phyloP scores from a whole-genome alignment of 2,329 filamentous ascomycete species.

The Fusarium fujikuroi region DNA sequence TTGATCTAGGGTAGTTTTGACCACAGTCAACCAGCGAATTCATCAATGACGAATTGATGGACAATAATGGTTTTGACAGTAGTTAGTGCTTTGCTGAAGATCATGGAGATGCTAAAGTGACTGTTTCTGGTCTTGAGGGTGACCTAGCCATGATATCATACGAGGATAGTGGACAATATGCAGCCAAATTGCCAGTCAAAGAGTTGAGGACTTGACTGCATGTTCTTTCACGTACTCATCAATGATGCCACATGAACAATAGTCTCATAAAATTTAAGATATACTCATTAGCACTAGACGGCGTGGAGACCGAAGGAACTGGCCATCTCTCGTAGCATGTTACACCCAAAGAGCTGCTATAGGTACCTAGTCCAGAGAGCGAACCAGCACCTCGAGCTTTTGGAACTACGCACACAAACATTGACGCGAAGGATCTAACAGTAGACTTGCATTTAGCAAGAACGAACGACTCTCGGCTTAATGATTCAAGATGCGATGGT shows the following conservation, averaged over 20 bases:
- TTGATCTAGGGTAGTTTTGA: constrained; percentile 5
- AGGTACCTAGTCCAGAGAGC: rapidly evolving
- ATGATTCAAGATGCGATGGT: neutral
- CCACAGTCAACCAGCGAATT: neutral
- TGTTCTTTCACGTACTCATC: rapidly evolving
- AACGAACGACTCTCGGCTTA: neutral
- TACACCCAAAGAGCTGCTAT: too few species aligned
- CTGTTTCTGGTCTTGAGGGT: rapidly evolving
- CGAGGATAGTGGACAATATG: too few species aligned
- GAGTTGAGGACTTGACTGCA: rapidly evolving
- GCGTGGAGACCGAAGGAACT: rapidly evolving
- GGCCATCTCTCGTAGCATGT: neutral
- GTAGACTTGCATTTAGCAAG: neutral
- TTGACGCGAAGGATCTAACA: neutral
- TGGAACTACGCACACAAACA: neutral
- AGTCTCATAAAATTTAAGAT: too few species aligned
- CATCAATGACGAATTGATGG: neutral
- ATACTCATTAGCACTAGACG: rapidly evolving
- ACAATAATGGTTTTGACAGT: neutral
- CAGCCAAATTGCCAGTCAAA: rapidly evolving
- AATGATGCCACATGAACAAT: rapidly evolving
- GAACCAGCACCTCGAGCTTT: neutral
- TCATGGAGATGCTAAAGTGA: rapidly evolving
- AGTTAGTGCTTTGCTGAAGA: neutral
- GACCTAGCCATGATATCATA: too few species aligned